Evolutionary conservation across 2,329 filamentous ascomycete species (phyloP), one percentile per base, ranked within the genome.

Genomic region (Ascocoryne sarcoides): DNA sequence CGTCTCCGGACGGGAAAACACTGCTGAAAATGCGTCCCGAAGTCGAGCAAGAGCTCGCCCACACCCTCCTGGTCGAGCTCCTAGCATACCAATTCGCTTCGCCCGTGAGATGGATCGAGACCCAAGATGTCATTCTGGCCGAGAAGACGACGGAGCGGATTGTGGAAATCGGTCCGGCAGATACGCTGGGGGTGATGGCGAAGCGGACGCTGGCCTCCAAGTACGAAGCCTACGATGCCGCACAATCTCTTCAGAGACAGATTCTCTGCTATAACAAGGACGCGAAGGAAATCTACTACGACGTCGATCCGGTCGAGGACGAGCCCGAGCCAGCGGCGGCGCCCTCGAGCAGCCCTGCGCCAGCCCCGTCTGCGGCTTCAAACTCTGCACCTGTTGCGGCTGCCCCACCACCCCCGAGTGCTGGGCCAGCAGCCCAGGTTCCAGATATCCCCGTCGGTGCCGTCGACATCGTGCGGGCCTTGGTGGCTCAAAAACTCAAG

Each of bases 201-300:
- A 93, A 89, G 73, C 79, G 90, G 56, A 98, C 92, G 39, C 68
- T 98, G 47, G 87, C 89, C 46, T 89, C 88, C 61, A 96, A 96
- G 68, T 98, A 96, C 65, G 92, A 98, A 72, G 89, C 90, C 49
- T 95, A 95, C 67, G 92, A 98, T 67, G 92, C 92, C 42, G 92
- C 92, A 47, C 90, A 90, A 59, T 95, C 90, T 5, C 82, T 96
- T 32, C 89, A 95, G 68, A 80, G 92, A 62, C 90, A 96, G 65
- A 95, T 98, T 62, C 77, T 98, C 42, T 96, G 92, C 73, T 98
- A 96, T 72, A 96, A 95, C 73, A 98, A 98, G 66, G 92, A 98
- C 60, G 84, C 88, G 42, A 96, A 95, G 65, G 92, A 98, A 65
- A 98, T 98, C 51, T 98, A 98, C 72, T 98, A 98, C 66, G 90